Percentiles rank a stretch among this genome's conserved stretches.
Evolutionary conservation across 441 rosid genomes (phyloP).

Genomic region (Eutrema salsugineum): DNA sequence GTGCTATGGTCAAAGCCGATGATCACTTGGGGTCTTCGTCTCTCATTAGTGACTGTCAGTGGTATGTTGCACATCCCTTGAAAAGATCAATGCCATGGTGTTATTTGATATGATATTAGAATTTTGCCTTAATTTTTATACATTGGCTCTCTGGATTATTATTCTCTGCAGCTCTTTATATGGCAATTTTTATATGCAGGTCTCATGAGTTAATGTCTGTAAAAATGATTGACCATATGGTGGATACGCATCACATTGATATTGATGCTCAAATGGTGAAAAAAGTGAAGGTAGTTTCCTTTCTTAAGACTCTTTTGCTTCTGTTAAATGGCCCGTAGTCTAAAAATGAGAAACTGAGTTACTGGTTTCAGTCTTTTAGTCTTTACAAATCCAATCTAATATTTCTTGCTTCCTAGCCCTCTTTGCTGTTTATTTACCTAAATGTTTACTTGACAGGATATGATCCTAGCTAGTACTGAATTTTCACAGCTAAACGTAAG

Average conservation of each 20-base stretch:
- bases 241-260: constrained; percentile 80
- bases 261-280: constrained; percentile 70
- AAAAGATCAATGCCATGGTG: not conserved
- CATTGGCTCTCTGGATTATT: not conserved
- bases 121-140: not conserved
- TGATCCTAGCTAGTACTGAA: constrained; percentile 69
- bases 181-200: constrained; percentile 40
- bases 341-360: not conserved
- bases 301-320: constrained; percentile 8
- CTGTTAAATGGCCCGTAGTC: constrained; percentile 12
- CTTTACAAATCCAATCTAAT: not conserved
- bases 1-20: too few species aligned
- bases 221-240: constrained; percentile 70
- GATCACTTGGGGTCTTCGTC: too few species aligned
- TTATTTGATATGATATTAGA: not conserved
- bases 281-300: constrained; percentile 59
- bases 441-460: constrained; percentile 46
- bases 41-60: constrained; percentile 38
- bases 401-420: not conserved
- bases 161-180: constrained; percentile 1
- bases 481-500: constrained; percentile 44
- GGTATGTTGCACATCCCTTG: constrained; percentile 41
- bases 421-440: constrained; percentile 9
- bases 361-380: not conserved
- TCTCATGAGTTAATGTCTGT: constrained; percentile 85